Percentiles rank a stretch among this genome's conserved stretches.
Conservation (phyloP, 129 eudicot species). For the Helianthus tuberosus region DNA sequence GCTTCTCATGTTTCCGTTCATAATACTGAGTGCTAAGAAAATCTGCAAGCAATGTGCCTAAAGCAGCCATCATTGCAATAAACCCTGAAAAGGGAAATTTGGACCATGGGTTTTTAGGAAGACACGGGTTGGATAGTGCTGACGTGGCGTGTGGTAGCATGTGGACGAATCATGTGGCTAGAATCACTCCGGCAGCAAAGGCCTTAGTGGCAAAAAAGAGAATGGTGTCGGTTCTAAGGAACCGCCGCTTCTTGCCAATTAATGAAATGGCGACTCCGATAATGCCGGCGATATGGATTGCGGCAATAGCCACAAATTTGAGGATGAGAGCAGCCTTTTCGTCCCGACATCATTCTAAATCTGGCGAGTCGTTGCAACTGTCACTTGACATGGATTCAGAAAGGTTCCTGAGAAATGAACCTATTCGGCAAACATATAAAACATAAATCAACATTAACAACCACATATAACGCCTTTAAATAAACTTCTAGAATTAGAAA, state of each 20-base stretch:
- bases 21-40: too few relatives aligned
- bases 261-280: slow-evolving; percentile 73
- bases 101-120: slow-evolving; percentile 79
- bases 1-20: too few relatives aligned
- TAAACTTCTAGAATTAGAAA: too few relatives aligned
- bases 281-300: slow-evolving; percentile 69
- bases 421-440: too few relatives aligned
- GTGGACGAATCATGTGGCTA: slow-evolving; percentile 94
- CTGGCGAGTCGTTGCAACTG: slow-evolving; percentile 39
- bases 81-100: slow-evolving; percentile 88
- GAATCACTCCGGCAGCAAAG: slow-evolving; percentile 93
- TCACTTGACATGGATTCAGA: too few relatives aligned
- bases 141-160: slow-evolving; percentile 83
- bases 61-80: too few relatives aligned
- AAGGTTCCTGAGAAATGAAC: too few relatives aligned
- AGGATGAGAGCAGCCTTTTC: slow-evolving; percentile 60
- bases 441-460: too few relatives aligned
- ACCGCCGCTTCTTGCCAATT: slow-evolving; percentile 67
- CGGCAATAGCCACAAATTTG: slow-evolving; percentile 58
- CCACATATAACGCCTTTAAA: too few relatives aligned
- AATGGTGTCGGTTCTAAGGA: slow-evolving; percentile 70
- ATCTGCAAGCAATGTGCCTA: too few relatives aligned
- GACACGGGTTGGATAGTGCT: slow-evolving; percentile 60
- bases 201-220: slow-evolving; percentile 81
- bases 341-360: slow-evolving; percentile 55